Evolutionary conservation across 164 flowering plant species (phyloP).

Genomic region (Tetrastigma voinierianum): DNA sequence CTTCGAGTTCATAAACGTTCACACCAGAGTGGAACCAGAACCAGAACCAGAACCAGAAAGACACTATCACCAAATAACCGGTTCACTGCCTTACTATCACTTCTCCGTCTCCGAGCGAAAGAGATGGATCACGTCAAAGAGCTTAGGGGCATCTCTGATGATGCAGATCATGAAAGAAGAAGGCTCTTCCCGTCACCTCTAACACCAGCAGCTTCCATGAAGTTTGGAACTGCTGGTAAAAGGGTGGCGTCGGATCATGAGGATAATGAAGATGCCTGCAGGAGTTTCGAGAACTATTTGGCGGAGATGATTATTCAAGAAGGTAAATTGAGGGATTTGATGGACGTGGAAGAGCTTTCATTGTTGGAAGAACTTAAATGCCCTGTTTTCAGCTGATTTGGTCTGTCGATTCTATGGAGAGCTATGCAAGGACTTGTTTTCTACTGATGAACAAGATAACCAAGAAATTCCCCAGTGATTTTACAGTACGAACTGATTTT

Average conservation of each 20-base stretch:
- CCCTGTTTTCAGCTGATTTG: slow-evolving; percentile 72
- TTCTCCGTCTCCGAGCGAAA: slow-evolving; percentile 13
- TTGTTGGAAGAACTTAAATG: slow-evolving; percentile 75
- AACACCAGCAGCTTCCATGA: slow-evolving; percentile 54
- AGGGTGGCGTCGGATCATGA: slow-evolving; percentile 9
- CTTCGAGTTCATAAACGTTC: slow-evolving; percentile 19
- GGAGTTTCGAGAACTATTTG: slow-evolving; percentile 85
- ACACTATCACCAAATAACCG: slow-evolving; percentile 9
- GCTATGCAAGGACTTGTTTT: slow-evolving; percentile 83
- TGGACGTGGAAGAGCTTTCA: slow-evolving; percentile 83
- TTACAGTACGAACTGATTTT: not conserved
- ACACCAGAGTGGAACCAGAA: not conserved
- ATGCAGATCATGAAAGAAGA: slow-evolving; percentile 13
- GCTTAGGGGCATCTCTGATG: slow-evolving; percentile 38
- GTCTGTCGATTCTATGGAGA: slow-evolving; percentile 88
- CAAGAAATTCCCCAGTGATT: slow-evolving; percentile 2
- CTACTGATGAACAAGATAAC: slow-evolving; percentile 20
- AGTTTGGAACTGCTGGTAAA: slow-evolving; percentile 3
- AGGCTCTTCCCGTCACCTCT: slow-evolving; percentile 54
- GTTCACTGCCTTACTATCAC: slow-evolving; percentile 11
- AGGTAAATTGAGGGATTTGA: slow-evolving; percentile 63
- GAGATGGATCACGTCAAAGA: slow-evolving; percentile 34
- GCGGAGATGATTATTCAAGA: slow-evolving; percentile 83
- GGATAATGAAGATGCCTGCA: slow-evolving; percentile 71
- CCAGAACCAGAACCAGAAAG: not conserved